These are phyloP conservation scores for Melampsora larici-populina DNA, from an alignment of 1,284 basidiomycete genomes.

Conservation along the genomic window DNA sequence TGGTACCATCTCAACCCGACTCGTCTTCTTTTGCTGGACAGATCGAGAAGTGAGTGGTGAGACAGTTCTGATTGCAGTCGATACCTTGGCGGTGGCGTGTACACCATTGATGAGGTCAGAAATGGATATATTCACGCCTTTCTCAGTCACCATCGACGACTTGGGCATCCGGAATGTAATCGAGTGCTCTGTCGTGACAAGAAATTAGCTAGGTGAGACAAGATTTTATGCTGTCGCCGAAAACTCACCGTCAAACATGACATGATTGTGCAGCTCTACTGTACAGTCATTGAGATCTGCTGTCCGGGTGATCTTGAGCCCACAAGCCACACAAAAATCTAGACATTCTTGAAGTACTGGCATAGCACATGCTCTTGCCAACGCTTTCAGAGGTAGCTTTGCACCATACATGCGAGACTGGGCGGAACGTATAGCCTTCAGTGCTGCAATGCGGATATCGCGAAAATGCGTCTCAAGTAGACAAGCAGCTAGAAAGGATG, in stretches of 20 bases:
- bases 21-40: background rate
- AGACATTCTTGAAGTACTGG: slow-evolving; percentile 23
- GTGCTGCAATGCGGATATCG: slow-evolving; percentile 58
- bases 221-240: background rate
- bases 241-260: slow-evolving; percentile 40
- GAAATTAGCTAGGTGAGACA: slow-evolving; percentile 11
- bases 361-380: slow-evolving; percentile 25
- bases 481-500: slow-evolving; percentile 59
- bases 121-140: slow-evolving; percentile 27
- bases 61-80: background rate
- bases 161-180: slow-evolving; percentile 30
- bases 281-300: slow-evolving; percentile 19
- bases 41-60: background rate
- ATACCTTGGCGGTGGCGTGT: background rate
- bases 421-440: slow-evolving; percentile 57
- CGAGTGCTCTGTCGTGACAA: slow-evolving; percentile 18
- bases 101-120: slow-evolving; percentile 31
- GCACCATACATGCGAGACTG: slow-evolving; percentile 36
- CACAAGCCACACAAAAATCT: slow-evolving; percentile 37
- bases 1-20: background rate
- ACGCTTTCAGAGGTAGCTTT: slow-evolving; percentile 20
- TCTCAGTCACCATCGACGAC: slow-evolving; percentile 25
- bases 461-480: slow-evolving; percentile 59
- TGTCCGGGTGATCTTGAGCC: slow-evolving; percentile 16
- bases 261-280: slow-evolving; percentile 36